Conservation (phyloP, 1,284 basidiomycete species). For the Apiotrichum gamsii region DNA sequence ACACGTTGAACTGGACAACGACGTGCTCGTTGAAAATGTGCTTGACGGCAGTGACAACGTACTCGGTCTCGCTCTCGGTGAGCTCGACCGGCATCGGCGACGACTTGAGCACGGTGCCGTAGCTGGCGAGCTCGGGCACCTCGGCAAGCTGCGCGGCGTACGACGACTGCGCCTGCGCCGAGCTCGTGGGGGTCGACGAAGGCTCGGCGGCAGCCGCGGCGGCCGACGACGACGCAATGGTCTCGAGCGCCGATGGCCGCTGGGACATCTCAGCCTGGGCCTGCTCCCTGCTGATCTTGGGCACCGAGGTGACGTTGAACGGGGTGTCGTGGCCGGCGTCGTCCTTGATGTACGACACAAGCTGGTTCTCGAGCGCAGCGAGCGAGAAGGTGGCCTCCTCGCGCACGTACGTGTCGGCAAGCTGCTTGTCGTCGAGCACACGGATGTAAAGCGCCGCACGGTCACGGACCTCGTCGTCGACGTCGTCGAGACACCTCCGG, state of each 20-base stretch:
- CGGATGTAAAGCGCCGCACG: slow-evolving; percentile 91
- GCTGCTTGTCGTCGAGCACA: slow-evolving; percentile 68
- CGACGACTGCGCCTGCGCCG: slow-evolving; percentile 73
- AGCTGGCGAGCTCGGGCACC: slow-evolving; percentile 77
- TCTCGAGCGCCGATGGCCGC: slow-evolving; percentile 76
- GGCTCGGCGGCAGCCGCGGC: slow-evolving; percentile 53
- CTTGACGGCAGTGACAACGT: slow-evolving; percentile 93
- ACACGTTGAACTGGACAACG: slow-evolving; percentile 98
- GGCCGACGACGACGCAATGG: slow-evolving; percentile 56
- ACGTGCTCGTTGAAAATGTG: slow-evolving; percentile 94
- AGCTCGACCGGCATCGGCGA: slow-evolving; percentile 72
- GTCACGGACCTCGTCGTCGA: slow-evolving; percentile 98
- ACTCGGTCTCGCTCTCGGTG: slow-evolving; percentile 97
- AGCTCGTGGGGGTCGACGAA: slow-evolving; percentile 56
- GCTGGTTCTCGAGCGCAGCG: slow-evolving; percentile 73
- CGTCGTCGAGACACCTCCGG: slow-evolving; percentile 91
- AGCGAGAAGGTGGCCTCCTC: slow-evolving; percentile 92
- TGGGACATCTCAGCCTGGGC: slow-evolving; percentile 67
- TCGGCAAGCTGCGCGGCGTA: slow-evolving; percentile 80
- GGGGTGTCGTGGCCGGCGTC: slow-evolving; percentile 59
- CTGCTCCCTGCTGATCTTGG: slow-evolving; percentile 84
- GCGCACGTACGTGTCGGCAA: slow-evolving; percentile 82
- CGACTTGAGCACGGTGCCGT: slow-evolving; percentile 85
- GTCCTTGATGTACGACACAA: slow-evolving; percentile 84
- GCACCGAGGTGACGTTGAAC: slow-evolving; percentile 74